Evolutionary conservation across 345 rosid species (phyloP).

Genomic region (Eucalyptus urophylla): DNA sequence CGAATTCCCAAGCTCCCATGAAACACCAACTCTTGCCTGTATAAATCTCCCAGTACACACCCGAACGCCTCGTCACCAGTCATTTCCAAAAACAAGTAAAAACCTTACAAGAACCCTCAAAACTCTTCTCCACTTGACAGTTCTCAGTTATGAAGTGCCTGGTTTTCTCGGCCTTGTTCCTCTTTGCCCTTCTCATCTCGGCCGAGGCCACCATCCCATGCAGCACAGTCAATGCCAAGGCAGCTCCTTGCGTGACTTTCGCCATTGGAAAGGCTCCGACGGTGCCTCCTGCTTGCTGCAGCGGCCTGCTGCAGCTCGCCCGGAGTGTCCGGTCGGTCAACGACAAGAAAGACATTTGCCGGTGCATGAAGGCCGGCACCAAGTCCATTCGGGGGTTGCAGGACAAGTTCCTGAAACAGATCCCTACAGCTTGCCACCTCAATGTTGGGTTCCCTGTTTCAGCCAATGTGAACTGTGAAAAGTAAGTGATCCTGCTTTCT

Average conservation of each 20-base stretch:
- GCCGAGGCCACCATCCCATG: constrained; percentile 4
- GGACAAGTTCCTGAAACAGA: constrained; percentile 17
- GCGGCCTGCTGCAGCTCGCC: constrained; percentile 8
- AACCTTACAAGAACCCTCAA: not conserved
- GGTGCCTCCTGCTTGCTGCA: constrained; percentile 3
- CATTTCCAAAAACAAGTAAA: not conserved
- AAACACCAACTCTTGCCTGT: not conserved
- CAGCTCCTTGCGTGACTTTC: constrained; percentile 5
- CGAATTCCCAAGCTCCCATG: not conserved
- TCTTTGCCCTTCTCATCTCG: not conserved
- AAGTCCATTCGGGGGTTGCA: constrained; percentile 4
- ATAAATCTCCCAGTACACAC: not conserved
- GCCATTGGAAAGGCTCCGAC: constrained; percentile 17
- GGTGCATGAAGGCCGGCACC: constrained; percentile 12
- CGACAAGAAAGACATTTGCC: constrained; percentile 22
- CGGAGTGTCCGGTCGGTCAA: not conserved
- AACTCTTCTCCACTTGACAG: not conserved
- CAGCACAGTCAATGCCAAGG: constrained; percentile 1
- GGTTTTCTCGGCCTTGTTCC: not conserved
- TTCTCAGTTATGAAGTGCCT: not conserved
- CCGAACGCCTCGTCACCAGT: not conserved
- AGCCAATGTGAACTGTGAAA: constrained; percentile 9
- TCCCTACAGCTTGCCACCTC: constrained; percentile 21
- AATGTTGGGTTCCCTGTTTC: constrained; percentile 30
- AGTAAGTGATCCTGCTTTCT: not conserved